phyloP scores from a whole-genome alignment of 1,284 basidiomycete species.

The Boletellus deceptivus region DNA sequence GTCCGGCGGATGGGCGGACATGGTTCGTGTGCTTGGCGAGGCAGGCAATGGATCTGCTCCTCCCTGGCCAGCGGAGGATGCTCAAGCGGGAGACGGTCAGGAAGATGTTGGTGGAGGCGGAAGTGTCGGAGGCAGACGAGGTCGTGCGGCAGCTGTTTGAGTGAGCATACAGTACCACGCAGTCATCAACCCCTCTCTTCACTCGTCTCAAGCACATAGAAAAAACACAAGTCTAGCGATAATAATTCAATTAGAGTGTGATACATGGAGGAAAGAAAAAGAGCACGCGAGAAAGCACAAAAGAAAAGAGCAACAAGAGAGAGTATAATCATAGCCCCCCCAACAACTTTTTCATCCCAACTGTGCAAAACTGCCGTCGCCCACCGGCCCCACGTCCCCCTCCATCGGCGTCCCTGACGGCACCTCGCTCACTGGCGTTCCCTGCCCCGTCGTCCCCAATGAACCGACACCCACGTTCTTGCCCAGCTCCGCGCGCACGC shows the following conservation, averaged over 20 bases:
- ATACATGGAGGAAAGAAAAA: slow-evolving; percentile 11
- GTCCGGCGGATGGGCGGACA: slow-evolving; percentile 6
- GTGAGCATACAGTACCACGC: neutral
- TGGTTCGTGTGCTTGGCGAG: slow-evolving; percentile 23
- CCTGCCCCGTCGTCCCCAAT: slow-evolving; percentile 56
- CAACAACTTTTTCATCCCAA: slow-evolving; percentile 29
- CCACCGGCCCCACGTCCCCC: slow-evolving; percentile 43
- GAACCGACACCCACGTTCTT: slow-evolving; percentile 40
- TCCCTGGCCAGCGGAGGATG: slow-evolving; percentile 1
- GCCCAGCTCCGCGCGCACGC: slow-evolving; percentile 58
- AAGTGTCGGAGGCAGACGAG: slow-evolving; percentile 7
- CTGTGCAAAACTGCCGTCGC: slow-evolving; percentile 47
- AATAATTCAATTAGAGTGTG: slow-evolving; percentile 6
- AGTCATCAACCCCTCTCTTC: too few species aligned
- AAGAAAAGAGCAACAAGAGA: slow-evolving; percentile 14
- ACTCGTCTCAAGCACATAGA: too few species aligned
- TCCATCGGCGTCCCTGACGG: slow-evolving; percentile 37
- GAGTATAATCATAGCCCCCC: slow-evolving; percentile 26
- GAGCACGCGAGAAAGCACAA: neutral
- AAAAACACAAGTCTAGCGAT: too few species aligned
- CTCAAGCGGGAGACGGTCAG: slow-evolving; percentile 14
- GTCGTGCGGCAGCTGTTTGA: slow-evolving; percentile 14
- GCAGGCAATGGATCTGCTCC: slow-evolving; percentile 15
- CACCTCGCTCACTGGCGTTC: slow-evolving; percentile 53
- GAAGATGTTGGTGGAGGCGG: slow-evolving; percentile 14